Percentiles rank a stretch among this genome's conserved stretches.
These are phyloP conservation scores for Auricularia auricula-judae DNA, from an alignment of 768 basidiomycete genomes.

Conservation along the genomic window DNA sequence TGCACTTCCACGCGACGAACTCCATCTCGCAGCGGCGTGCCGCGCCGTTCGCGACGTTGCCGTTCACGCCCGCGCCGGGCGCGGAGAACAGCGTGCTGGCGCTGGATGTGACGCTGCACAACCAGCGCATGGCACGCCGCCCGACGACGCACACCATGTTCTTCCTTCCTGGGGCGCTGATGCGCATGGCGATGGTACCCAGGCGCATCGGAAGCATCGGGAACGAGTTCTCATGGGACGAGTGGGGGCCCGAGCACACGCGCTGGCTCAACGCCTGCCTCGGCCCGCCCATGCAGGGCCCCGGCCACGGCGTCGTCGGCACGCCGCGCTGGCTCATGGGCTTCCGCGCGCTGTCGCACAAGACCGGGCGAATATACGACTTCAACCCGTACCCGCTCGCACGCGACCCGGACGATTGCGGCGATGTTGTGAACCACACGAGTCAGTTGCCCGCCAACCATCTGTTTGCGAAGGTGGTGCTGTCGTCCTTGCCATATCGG, in stretches of 20 bases:
- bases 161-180: background rate
- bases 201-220: background rate
- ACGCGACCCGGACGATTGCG: background rate
- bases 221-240: background rate
- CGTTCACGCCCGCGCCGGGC: background rate
- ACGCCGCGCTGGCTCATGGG: background rate
- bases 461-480: background rate
- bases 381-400: background rate
- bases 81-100: background rate
- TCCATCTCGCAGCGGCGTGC: background rate
- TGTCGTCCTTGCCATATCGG: background rate
- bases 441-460: background rate
- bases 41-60: background rate
- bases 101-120: background rate
- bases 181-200: background rate
- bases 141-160: background rate
- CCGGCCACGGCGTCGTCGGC: background rate
- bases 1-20: too few relatives aligned
- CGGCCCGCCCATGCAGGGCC: background rate
- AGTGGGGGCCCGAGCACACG: background rate
- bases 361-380: background rate
- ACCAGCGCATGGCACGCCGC: background rate
- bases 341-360: background rate
- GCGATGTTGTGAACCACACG: background rate
- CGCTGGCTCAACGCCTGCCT: background rate